These are phyloP conservation scores for Favolaschia claudopus DNA, from an alignment of 768 basidiomycete genomes.

Conservation along the genomic window DNA sequence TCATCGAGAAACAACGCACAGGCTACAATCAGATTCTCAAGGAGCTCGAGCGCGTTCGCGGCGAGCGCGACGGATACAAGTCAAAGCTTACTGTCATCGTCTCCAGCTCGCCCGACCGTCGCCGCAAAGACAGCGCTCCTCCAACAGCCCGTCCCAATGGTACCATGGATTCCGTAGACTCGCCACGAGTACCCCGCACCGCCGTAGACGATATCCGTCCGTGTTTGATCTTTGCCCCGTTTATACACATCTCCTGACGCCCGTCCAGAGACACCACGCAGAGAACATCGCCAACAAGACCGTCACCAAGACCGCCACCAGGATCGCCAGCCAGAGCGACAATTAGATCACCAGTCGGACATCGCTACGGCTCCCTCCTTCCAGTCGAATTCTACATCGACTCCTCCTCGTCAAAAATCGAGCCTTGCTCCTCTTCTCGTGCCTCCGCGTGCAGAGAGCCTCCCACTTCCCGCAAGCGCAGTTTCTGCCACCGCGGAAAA, in stretches of 20 bases:
- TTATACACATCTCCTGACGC: conserved; percentile 35
- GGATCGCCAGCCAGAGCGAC: too few species aligned
- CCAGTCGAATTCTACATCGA: conserved; percentile 30
- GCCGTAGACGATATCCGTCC: conserved; percentile 12
- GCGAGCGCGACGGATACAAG: conserved; percentile 79
- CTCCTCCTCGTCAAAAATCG: conserved; percentile 38
- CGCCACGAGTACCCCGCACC: too few species aligned
- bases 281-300: too few species aligned
- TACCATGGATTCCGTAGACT: too few species aligned
- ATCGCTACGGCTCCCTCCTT: conserved; percentile 34
- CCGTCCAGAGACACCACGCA: conserved; percentile 34
- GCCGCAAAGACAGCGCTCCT: conserved; percentile 34
- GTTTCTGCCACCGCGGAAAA: conserved; percentile 41
- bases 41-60: conserved; percentile 85
- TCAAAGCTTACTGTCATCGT: conserved; percentile 46
- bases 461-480: conserved; percentile 41
- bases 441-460: conserved; percentile 45
- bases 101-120: conserved; percentile 27
- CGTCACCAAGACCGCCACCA: too few species aligned
- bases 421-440: conserved; percentile 49
- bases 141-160: too few species aligned
- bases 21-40: conserved; percentile 84
- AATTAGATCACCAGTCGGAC: conserved; percentile 25
- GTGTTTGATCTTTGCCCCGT: conserved; percentile 1
- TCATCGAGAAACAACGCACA: conserved; percentile 89